These are phyloP conservation scores for Trichophyton simii DNA, from an alignment of 2,329 filamentous ascomycete species.

Conservation along the genomic window DNA sequence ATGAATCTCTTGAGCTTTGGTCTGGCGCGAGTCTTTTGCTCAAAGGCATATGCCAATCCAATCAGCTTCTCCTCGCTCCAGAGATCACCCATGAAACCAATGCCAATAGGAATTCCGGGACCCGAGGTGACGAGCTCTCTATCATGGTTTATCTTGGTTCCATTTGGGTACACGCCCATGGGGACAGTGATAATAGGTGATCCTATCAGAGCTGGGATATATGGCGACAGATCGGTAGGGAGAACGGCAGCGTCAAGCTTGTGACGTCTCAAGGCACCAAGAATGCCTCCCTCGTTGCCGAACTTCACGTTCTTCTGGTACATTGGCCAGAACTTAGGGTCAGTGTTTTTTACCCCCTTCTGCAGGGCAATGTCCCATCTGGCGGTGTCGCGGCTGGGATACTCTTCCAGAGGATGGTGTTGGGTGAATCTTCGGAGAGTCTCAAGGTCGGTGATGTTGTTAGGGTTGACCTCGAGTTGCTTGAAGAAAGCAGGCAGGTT, in stretches of 20 bases:
- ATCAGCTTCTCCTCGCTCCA: constrained; percentile 53
- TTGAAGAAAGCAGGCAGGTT: constrained; percentile 46
- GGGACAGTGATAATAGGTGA: constrained; percentile 52
- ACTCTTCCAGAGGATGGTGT: constrained; percentile 42
- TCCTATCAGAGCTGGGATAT: constrained; percentile 45
- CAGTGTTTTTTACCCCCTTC: constrained; percentile 44
- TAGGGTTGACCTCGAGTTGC: constrained; percentile 46
- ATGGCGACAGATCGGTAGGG: constrained; percentile 40
- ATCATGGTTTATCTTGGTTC: constrained; percentile 36
- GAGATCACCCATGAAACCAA: constrained; percentile 49
- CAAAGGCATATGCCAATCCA: constrained; percentile 55
- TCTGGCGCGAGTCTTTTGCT: constrained; percentile 46
- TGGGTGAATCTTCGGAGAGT: constrained; percentile 47
- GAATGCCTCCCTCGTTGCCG: constrained; percentile 47
- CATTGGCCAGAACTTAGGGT: constrained; percentile 43
- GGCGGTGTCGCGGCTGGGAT: constrained; percentile 46
- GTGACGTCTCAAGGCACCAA: constrained; percentile 46
- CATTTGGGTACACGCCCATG: constrained; percentile 43
- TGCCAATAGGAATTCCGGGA: constrained; percentile 48
- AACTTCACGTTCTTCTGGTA: constrained; percentile 43
- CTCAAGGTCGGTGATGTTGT: constrained; percentile 40
- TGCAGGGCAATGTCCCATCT: constrained; percentile 44
- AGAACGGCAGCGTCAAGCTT: constrained; percentile 51
- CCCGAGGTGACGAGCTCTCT: constrained; percentile 41
- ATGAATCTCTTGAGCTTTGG: constrained; percentile 38